Conservation (phyloP, 352 stramenopile species). For the Globisporangium perplexum region DNA sequence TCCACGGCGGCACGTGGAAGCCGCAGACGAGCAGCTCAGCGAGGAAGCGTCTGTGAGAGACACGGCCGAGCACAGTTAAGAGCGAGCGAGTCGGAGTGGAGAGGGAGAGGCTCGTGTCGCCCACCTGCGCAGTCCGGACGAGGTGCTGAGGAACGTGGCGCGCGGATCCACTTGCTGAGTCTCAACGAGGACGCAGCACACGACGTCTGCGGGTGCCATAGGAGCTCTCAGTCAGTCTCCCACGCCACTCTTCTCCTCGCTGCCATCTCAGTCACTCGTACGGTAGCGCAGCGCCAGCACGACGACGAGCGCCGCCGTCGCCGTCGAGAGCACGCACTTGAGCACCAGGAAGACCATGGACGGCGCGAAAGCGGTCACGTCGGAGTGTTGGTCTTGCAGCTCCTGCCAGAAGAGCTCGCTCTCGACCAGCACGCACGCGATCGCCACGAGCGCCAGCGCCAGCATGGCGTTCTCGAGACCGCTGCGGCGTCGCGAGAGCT, state of each 20-base stretch:
- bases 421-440: conserved; percentile 37
- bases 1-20: conserved; percentile 33
- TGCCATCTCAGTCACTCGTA: too few relatives aligned
- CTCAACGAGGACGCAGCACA: conserved; percentile 37
- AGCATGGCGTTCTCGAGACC: conserved; percentile 48
- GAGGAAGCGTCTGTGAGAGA: conserved; percentile 28
- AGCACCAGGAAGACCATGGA: conserved; percentile 22
- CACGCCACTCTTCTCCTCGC: too few relatives aligned
- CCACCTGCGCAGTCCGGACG: conserved; percentile 30
- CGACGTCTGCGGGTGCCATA: conserved; percentile 12
- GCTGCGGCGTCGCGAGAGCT: conserved; percentile 17
- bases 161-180: conserved; percentile 26
- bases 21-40: conserved; percentile 32
- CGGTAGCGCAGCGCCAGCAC: conserved; percentile 40
- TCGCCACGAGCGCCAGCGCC: conserved; percentile 21
- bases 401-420: conserved; percentile 47
- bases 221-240: not conserved
- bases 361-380: conserved; percentile 6
- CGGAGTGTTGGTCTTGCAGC: conserved; percentile 9
- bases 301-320: conserved; percentile 27
- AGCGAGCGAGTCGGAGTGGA: too few relatives aligned
- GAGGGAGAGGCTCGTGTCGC: too few relatives aligned
- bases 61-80: too few relatives aligned
- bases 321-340: conserved; percentile 32
- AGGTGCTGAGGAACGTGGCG: conserved; percentile 28